phyloP scores from a whole-genome alignment of 78 protist species.

The Monosiga brevicollis region DNA sequence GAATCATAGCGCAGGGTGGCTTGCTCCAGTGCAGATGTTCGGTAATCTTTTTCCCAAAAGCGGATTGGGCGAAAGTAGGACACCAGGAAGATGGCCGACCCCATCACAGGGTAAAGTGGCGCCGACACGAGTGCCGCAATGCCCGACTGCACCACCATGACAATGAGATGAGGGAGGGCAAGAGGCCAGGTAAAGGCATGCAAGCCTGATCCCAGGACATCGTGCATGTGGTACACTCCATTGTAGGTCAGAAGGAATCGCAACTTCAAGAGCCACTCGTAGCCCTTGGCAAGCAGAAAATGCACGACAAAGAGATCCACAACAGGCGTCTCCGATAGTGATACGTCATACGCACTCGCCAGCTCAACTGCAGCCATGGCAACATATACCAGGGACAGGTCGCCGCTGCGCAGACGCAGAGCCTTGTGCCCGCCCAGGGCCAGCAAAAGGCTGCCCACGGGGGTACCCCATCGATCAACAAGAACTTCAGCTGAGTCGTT shows the following conservation, averaged over 20 bases:
- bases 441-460: neutral
- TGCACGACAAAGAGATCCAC: neutral
- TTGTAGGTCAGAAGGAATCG: neutral
- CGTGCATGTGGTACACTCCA: neutral
- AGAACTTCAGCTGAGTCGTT: neutral
- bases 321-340: neutral
- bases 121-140: neutral
- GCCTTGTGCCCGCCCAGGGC: neutral
- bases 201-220: neutral
- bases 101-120: slow-evolving; percentile 16
- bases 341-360: too few species aligned
- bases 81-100: slow-evolving; percentile 4
- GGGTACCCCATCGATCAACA: neutral
- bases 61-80: slow-evolving; percentile 4
- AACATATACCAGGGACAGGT: neutral
- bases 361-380: neutral
- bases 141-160: neutral
- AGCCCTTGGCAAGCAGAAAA: neutral
- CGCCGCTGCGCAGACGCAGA: neutral
- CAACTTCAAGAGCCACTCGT: neutral
- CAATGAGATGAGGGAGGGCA: neutral
- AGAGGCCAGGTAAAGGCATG: neutral
- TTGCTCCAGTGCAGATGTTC: neutral
- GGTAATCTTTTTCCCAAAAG: slow-evolving; percentile 20
- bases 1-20: neutral